Conservation (phyloP, 2,329 filamentous ascomycete genomes). For the Paracoccidioides brasiliensis region DNA sequence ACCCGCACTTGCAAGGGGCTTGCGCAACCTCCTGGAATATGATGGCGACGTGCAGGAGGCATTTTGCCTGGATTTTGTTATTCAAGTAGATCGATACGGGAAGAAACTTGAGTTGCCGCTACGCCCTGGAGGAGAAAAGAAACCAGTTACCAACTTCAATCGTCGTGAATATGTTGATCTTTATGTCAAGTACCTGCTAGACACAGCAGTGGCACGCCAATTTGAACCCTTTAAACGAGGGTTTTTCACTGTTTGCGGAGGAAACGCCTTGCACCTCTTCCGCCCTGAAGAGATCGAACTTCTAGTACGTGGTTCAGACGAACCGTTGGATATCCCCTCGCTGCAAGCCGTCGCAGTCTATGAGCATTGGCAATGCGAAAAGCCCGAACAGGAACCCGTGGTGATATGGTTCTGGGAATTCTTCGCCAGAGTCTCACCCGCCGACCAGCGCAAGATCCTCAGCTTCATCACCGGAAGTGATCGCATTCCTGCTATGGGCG, state of each 20-base stretch:
- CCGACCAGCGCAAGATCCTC: constrained; percentile 63
- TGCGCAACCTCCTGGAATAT: constrained; percentile 65
- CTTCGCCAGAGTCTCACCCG: constrained; percentile 52
- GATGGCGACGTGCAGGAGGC: constrained; percentile 70
- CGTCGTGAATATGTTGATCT: constrained; percentile 75
- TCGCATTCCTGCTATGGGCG: constrained; percentile 76
- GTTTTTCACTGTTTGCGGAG: constrained; percentile 83
- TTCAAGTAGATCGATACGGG: constrained; percentile 66
- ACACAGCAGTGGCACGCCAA: constrained; percentile 63
- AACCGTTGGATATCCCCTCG: constrained; percentile 63
- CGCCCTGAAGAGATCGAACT: constrained; percentile 85
- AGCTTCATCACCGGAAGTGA: constrained; percentile 85
- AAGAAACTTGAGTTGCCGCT: constrained; percentile 54
- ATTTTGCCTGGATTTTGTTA: constrained; percentile 71
- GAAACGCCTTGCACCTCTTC: constrained; percentile 77
- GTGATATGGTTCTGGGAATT: constrained; percentile 82
- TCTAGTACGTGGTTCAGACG: constrained; percentile 71
- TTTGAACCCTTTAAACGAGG: constrained; percentile 91
- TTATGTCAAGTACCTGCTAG: constrained; percentile 68
- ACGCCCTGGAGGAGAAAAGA: constrained; percentile 57
- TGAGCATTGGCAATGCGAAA: constrained; percentile 56
- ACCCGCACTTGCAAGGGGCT: constrained; percentile 59
- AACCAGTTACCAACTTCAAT: constrained; percentile 71
- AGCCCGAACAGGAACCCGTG: constrained; percentile 49
- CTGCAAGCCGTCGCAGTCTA: constrained; percentile 67